Conservation (phyloP, 495 filamentous ascomycete species). For the Neurospora sp. region DNA sequence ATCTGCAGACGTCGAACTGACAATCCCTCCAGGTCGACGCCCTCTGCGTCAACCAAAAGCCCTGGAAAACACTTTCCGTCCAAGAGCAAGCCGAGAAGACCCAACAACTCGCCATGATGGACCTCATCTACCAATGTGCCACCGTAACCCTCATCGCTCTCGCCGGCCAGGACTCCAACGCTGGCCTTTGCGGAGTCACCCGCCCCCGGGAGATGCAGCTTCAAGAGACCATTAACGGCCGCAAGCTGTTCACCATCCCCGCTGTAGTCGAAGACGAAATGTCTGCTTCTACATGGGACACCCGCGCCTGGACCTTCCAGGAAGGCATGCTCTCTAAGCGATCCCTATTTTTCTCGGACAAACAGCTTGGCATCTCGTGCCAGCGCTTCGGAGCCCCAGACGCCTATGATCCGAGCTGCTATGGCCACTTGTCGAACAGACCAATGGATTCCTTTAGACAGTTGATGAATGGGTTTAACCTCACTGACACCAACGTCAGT, state of each 20-base stretch:
- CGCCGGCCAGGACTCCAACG: slow-evolving; percentile 1
- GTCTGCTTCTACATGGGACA: slow-evolving; percentile 1
- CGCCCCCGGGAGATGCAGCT: neutral
- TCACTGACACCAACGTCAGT: neutral
- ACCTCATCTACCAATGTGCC: slow-evolving; percentile 8
- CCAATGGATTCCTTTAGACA: neutral
- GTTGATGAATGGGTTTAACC: neutral
- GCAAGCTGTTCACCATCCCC: slow-evolving; percentile 7
- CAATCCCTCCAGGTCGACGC: slow-evolving; percentile 7
- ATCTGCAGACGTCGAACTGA: neutral
- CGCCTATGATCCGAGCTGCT: neutral
- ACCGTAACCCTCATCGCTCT: neutral
- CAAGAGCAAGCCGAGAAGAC: slow-evolving; percentile 3
- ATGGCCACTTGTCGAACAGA: neutral
- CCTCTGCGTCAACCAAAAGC: slow-evolving; percentile 14
- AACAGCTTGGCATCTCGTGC: slow-evolving; percentile 6
- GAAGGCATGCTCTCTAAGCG: slow-evolving; percentile 8
- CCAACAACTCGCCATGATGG: slow-evolving; percentile 8
- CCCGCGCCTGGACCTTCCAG: slow-evolving; percentile 13
- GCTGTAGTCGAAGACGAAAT: neutral
- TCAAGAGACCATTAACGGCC: slow-evolving; percentile 3
- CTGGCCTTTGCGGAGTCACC: slow-evolving; percentile 7
- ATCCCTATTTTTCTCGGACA: slow-evolving; percentile 3
- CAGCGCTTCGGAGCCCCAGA: neutral
- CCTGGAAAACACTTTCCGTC: neutral